Evolutionary conservation across 1,284 basidiomycete genomes (phyloP), one percentile per base, ranked within the genome.

Genomic region (Cutaneotrichosporon sp.): DNA sequence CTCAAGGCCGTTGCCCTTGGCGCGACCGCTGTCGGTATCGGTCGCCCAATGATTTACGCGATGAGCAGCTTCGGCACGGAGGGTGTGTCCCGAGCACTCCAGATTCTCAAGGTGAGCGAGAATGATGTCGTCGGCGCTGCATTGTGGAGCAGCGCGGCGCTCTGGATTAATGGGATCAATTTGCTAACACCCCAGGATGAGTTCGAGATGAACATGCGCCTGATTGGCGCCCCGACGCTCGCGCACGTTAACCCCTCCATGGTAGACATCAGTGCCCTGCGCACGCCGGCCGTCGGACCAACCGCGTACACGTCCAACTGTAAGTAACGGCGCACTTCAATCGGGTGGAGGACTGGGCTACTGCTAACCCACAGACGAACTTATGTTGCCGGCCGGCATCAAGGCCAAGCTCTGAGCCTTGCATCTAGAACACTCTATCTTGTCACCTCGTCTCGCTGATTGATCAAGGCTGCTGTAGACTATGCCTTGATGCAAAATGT

Each of bases 1-100:
- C 77, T 97, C 60, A 97, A 97, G 72, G 93, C 91, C 7, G 74
- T 97, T 45, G 90, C 91, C 1, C 78, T 97, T 20, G 93, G 93
- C 11, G 93, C 92, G 8, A 92, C 85, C 29, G 92, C 90, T 19
- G 78, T 79, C 17, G 78, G 78, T 25, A 75, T 79, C 45, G 86
- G 88, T 81, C 61, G 92, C 27, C 88, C 91, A 12, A 90, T 91
- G 77, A 68, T 91, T 45, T 93, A 94, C 69, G 87, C 91, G 0
- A 93, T 88, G 79, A 91, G 85, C 14, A 81, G 88, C 1, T 94
- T 93, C 68, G 92, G 92, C 1, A 77, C 81, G 42, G 86, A 89
- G 22, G 92, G 79, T 24, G 84, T 90, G 11, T 83, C 88, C 52
- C 82, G 81, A 59, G 86, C 86, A 1, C 66, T 92, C 38, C 79